These are phyloP conservation scores for Aureoboletus auriporus DNA, from an alignment of 768 basidiomycete species.

Conservation along the genomic window DNA sequence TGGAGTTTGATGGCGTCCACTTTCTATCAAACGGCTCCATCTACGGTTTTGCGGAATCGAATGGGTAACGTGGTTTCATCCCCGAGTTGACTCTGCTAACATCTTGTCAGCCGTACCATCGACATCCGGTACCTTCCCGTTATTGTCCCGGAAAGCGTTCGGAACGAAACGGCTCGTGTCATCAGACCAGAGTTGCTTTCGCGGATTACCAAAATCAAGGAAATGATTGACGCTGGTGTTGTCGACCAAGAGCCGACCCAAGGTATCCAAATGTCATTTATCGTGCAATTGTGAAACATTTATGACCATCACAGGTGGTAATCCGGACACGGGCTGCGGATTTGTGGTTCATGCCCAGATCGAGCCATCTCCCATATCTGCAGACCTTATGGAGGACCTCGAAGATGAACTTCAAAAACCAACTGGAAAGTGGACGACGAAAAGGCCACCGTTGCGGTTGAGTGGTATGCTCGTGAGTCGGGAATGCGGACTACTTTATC, in stretches of 20 bases:
- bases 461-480: constrained; percentile 70
- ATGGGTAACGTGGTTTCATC: constrained; percentile 43
- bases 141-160: constrained; percentile 51
- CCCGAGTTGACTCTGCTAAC: neutral
- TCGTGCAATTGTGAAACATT: neutral
- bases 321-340: constrained; percentile 49
- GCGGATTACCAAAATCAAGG: constrained; percentile 55
- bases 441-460: constrained; percentile 52
- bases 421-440: constrained; percentile 62
- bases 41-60: constrained; percentile 67
- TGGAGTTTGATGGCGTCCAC: constrained; percentile 79
- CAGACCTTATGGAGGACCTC: constrained; percentile 57
- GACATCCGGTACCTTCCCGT: constrained; percentile 67
- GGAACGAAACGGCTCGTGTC: constrained; percentile 56
- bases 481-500: constrained; percentile 75
- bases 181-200: constrained; percentile 58
- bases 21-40: constrained; percentile 69
- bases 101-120: constrained; percentile 41
- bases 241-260: constrained; percentile 49
- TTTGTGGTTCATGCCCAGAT: constrained; percentile 68
- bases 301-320: constrained; percentile 36
- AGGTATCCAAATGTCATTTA: constrained; percentile 19
- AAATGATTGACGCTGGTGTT: constrained; percentile 62
- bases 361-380: constrained; percentile 48
- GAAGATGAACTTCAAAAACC: constrained; percentile 74